These are phyloP conservation scores for Fusarium ambrosium DNA, from an alignment of 2,329 filamentous ascomycete genomes.

Conservation along the genomic window DNA sequence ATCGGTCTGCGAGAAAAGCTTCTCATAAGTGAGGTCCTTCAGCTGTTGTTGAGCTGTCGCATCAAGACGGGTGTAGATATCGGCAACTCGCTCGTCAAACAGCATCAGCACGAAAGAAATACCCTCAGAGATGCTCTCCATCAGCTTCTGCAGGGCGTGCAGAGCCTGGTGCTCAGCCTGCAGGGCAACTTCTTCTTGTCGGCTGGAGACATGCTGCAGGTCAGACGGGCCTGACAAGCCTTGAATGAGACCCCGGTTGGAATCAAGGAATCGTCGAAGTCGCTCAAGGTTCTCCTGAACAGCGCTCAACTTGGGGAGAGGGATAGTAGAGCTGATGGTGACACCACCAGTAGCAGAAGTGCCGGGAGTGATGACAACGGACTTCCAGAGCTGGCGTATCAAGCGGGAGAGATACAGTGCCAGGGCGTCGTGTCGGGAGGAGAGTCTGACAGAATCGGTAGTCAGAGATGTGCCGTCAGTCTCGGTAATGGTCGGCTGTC, in stretches of 20 bases:
- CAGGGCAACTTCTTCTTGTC: conserved; percentile 91
- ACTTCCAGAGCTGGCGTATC: conserved; percentile 90
- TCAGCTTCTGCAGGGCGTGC: conserved; percentile 85
- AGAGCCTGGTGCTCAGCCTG: conserved; percentile 96
- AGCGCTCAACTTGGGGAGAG: conserved; percentile 75
- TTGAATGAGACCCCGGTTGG: conserved; percentile 93
- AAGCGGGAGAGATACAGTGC: conserved; percentile 89
- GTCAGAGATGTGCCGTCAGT: conserved; percentile 78
- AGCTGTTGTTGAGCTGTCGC: conserved; percentile 78
- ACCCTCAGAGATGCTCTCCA: conserved; percentile 93
- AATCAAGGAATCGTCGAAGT: conserved; percentile 83
- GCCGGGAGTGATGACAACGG: conserved; percentile 74
- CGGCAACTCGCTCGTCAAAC: conserved; percentile 92
- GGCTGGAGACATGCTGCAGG: conserved; percentile 80
- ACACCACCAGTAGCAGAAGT: conserved; percentile 69
- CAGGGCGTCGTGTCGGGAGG: conserved; percentile 89
- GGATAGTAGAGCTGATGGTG: conserved; percentile 75
- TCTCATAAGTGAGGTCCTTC: conserved; percentile 85
- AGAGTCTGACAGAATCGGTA: conserved; percentile 87
- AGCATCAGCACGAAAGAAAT: conserved; percentile 96
- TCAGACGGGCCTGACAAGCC: conserved; percentile 93
- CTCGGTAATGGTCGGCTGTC: conserved; percentile 86
- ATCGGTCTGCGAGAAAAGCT: conserved; percentile 81
- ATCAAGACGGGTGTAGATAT: conserved; percentile 85
- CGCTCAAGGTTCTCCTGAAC: conserved; percentile 86